Base-by-base conservation (phyloP, 2,329 filamentous ascomycete genomes). In the Pseudomassariella vexata region DNA sequence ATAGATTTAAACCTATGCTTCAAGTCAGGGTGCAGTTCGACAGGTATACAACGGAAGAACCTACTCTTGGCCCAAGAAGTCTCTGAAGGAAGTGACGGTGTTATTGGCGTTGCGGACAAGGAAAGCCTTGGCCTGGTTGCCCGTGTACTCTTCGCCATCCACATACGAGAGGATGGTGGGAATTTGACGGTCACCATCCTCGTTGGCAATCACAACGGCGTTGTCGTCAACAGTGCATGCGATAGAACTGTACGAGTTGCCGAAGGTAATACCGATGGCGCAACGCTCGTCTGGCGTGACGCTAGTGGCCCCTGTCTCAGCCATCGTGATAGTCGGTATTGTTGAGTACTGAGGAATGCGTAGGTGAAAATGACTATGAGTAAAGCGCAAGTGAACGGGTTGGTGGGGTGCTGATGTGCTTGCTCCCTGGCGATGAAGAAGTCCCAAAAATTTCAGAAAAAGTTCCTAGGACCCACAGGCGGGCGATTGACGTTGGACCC, bases 181-280 rank as follows among this genome's bases (percentile, higher is more conserved):
- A 46, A 98, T 98, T 63, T 96, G 90, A 61, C 92, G 89, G 65
- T 98, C 92, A 72, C 92, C 92, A 57, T 96, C 92, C 69, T 96
- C 92, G 66, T 98, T 96, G 55, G 92, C 92, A 66, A 98, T 96
- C 44, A 98, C 90, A 60, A 95, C 87, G 44, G 88, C 82, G 71
- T 94, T 94, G 63, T 94, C 90, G 55, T 96, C 90, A 41, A 82
- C 76, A 28, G 89, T 94, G 59, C 81, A 88, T 50, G 90, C 90
- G 65, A 98, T 95, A 39, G 88, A 95, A 68, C 87, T 94, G 79
- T 95, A 94, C 41, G 88, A 89, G 71, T 96, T 98, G 66, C 92
- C 92, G 71, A 96, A 95, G 47, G 89, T 85, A 57, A 98, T 88
- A 60, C 92, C 92, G 65, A 98, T 96, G 57, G 83, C 86, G 52